Evolutionary conservation across 192 early-diverging fungal genomes (phyloP), one percentile per base, ranked within the genome.

Genomic region (Backusella parvicylindrica): DNA sequence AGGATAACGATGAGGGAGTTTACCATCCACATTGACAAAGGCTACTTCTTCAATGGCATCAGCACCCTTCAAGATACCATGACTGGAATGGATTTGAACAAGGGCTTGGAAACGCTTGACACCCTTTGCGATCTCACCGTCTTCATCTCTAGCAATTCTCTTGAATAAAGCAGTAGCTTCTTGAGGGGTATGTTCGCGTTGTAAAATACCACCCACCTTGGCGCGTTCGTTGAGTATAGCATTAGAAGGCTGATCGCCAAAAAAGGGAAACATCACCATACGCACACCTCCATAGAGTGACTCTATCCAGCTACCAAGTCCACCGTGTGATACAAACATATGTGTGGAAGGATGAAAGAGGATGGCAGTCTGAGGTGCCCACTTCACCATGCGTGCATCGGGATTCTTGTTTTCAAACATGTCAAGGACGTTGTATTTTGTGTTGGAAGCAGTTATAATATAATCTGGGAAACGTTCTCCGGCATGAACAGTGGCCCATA

Each of bases 351-450:
- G 32, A 67, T 81, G 80, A 12, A 70, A 41, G 3, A 81, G 43
- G n/a, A 79, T 49, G 1, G 79, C 71, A n/a, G 64, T 73, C 66
- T 84, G 83, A 0, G 79, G 74, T 2, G 70, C n/a, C n/a, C n/a
- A n/a, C n/a, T n/a, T n/a, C n/a, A n/a, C n/a, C n/a, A n/a, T n/a
- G n/a, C n/a, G n/a, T n/a, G n/a, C n/a, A n/a, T n/a, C n/a, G n/a
- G n/a, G n/a, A n/a, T n/a, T n/a, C n/a, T n/a, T n/a, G n/a, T n/a
- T n/a, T n/a, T n/a, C n/a, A n/a, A n/a, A n/a, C n/a, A n/a, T n/a
- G n/a, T n/a, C n/a, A n/a, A n/a, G 16, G 30, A 66, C 33, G 18
- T 8, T 13, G 32, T 66, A 33, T 12, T 8, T 66, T 13, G 12
- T 15, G 35, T 32, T 32, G 16, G 64, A 66, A 32, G 0, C 6